A percentile compares a stretch with the other conserved stretches of the same genome.
These are phyloP conservation scores for Neocallimastix lanati DNA, from an alignment of 192 early-diverging fungal species.

Conservation along the genomic window DNA sequence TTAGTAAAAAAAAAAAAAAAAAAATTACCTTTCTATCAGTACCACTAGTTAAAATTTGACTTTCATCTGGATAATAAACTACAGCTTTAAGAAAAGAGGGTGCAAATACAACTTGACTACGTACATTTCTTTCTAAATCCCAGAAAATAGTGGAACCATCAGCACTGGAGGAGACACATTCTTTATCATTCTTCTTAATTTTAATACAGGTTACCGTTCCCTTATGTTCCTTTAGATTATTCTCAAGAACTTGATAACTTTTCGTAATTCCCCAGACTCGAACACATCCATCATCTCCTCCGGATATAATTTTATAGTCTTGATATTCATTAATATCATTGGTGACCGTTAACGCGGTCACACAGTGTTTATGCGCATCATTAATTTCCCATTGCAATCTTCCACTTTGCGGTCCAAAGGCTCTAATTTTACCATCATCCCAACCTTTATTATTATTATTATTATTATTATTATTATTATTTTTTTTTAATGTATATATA, in stretches of 20 bases:
- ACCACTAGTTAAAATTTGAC: slow-evolving; percentile 30
- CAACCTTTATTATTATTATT: slow-evolving; percentile 12
- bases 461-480: no score
- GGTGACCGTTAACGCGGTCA: slow-evolving; percentile 29
- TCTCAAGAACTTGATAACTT: slow-evolving; percentile 19
- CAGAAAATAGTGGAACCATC: slow-evolving; percentile 40
- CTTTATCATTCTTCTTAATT: slow-evolving; percentile 31
- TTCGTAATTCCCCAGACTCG: slow-evolving; percentile 28
- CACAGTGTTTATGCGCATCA: slow-evolving; percentile 31
- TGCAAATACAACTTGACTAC: slow-evolving; percentile 45
- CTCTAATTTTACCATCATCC: slow-evolving; percentile 41
- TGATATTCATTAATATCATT: slow-evolving; percentile 17
- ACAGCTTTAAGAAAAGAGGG: slow-evolving; percentile 38
- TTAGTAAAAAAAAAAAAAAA: no score
- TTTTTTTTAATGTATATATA: no score
- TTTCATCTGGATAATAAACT: slow-evolving; percentile 34
- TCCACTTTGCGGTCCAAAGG: slow-evolving; percentile 37
- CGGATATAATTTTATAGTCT: slow-evolving; percentile 31
- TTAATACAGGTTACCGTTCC: slow-evolving; percentile 40
- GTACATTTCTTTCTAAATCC: slow-evolving; percentile 35
- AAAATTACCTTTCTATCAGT: slow-evolving; percentile 43
- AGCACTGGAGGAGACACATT: slow-evolving; percentile 29
- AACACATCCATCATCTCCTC: slow-evolving; percentile 40
- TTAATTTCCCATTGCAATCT: slow-evolving; percentile 35
- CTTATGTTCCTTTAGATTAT: slow-evolving; percentile 44